Base-by-base conservation (phyloP, 2,329 filamentous ascomycete species). In the Ceratocystis eucalypticola region DNA sequence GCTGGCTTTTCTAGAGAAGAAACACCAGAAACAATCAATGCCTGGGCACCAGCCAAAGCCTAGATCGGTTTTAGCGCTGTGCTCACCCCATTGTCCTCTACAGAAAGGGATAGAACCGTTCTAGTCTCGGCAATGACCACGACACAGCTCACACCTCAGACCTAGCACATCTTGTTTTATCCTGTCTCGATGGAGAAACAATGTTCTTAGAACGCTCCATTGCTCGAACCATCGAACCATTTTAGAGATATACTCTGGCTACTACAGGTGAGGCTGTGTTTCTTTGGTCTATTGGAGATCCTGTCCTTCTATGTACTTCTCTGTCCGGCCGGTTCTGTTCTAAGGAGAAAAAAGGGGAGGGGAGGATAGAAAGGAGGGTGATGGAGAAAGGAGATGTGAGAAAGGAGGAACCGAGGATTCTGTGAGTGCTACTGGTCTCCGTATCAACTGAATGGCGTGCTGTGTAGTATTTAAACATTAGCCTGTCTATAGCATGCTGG, bases 41-140 rank as follows among this genome's bases (percentile, higher is more conserved):
- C 8, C 17, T n/a, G 33, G n/a, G 28, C 55, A 59, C 28, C 30
- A 33, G 55, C 55, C 15, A 59, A 17, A 25, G 5, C 55, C 55
- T 7, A 30, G 17, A 30, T 30, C 55, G 5, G 55, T 8, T 59
- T 7, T 59, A 12, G 55, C 28, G 30, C 55, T 5, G 28, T 59
- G 28, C 55, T 59, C 33, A 28, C 55, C 33, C 17, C 7, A 37
- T 59, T 59, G 55, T 59, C 55, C 55, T 37, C 28, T 59, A 20
- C 55, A 37, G 55, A 59, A 37, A 59, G 33, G 28, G 25, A 8
- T 59, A 37, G 28, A 59, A n/a, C 55, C 7, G 55, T 20, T 59
- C 55, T 59, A 17, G 55, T 59, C 55, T 59, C 55, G 28, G 55
- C 55, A 59, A 37, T 37, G 55, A 30, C 55, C 55, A 59, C 55